Percentiles rank a stretch among this genome's conserved stretches.
phyloP scores from a whole-genome alignment of 1,139 yeast species.

The Suhomyces kunorum region DNA sequence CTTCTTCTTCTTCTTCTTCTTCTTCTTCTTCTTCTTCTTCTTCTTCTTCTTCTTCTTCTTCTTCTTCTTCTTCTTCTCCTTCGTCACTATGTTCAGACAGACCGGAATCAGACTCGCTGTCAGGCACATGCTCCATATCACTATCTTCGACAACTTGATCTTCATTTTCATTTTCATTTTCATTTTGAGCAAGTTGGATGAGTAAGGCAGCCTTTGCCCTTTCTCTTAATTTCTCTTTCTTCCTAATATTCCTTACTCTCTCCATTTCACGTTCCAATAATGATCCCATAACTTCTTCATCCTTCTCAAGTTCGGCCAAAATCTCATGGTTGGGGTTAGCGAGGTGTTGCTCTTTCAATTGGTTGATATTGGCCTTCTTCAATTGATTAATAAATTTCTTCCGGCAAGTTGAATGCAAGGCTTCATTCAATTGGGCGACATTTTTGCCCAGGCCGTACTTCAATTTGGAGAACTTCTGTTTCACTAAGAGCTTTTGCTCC shows the following conservation, averaged over 20 bases:
- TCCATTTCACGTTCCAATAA: conserved; percentile 64
- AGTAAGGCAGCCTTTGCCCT: conserved; percentile 38
- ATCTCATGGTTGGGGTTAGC: conserved; percentile 34
- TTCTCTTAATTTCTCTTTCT: conserved; percentile 48
- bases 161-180: conserved; percentile 18
- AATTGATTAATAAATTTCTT: conserved; percentile 21
- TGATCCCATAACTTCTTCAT: conserved; percentile 47
- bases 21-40: conserved; percentile 8
- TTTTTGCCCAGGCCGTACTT: conserved; percentile 12
- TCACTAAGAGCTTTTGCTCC: conserved; percentile 37
- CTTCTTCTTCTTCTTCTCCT: conserved; percentile 24
- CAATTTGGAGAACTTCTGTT: conserved; percentile 37
- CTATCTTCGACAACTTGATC: conserved; percentile 7
- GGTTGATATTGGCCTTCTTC: conserved; percentile 39
- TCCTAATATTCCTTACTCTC: conserved; percentile 51
- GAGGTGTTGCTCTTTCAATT: conserved; percentile 29
- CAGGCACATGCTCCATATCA: conserved; percentile 16
- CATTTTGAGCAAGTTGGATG: conserved; percentile 21
- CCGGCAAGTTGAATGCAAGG: conserved; percentile 5
- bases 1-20: conserved; percentile 17
- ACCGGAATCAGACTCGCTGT: conserved; percentile 26
- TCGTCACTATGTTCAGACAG: conserved; percentile 23
- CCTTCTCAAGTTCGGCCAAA: conserved; percentile 40
- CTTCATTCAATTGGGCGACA: conserved; percentile 4
- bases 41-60: conserved; percentile 22